Base-by-base conservation (phyloP, 2,329 filamentous ascomycete genomes). In the Balansia obtecta region DNA sequence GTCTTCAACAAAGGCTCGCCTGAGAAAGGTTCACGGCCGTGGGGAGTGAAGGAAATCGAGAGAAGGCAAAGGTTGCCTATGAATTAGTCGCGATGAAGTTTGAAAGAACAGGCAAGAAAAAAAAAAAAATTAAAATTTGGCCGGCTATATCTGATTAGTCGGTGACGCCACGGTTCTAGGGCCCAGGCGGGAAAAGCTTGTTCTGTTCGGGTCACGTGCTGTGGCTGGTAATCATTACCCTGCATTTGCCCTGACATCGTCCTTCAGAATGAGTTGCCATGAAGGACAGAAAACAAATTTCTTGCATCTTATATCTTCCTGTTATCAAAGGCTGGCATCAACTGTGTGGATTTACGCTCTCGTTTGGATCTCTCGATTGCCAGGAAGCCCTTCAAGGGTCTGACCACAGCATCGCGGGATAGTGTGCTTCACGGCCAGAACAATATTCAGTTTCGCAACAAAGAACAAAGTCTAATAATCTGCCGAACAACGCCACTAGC, bases 11-110 rank as follows among this genome's bases (percentile, higher is more conserved):
- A 53, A 58, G 60, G 61, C 61, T 63, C 62, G 58, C 60, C 61
- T 56, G 57, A 56, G 53, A 69, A 76, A 75, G 74, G 75, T 77
- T 78, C 75, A 75, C 76, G 76, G 75, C 75, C 76, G 68, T 58
- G 50, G 51, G 22, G 37, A 44, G 46, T 42, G 45, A 48, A 47
- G 33, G 40, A 43, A 27, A 39, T 44, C 30, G 30, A n/a, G 27
- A 41, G 20, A 43, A 48, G 45, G 33, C 39, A 16, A 44, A 37
- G 16, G 18, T 50, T 38, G 46, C 47, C 38, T 46, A 38, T 22
- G 34, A 15, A 50, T 52, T 51, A 53, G n/a, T 40, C 37, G 45
- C 45, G 57, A 43, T 47, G 40, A 3, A 3, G 39, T 38, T 45
- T 43, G n/a, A 15, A 33, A 42, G 15, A 20, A n/a, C 12, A 20